Evolutionary conservation across 2,329 filamentous ascomycete genomes (phyloP), one percentile per base, ranked within the genome.

Genomic region (Diaporthe longicolla): DNA sequence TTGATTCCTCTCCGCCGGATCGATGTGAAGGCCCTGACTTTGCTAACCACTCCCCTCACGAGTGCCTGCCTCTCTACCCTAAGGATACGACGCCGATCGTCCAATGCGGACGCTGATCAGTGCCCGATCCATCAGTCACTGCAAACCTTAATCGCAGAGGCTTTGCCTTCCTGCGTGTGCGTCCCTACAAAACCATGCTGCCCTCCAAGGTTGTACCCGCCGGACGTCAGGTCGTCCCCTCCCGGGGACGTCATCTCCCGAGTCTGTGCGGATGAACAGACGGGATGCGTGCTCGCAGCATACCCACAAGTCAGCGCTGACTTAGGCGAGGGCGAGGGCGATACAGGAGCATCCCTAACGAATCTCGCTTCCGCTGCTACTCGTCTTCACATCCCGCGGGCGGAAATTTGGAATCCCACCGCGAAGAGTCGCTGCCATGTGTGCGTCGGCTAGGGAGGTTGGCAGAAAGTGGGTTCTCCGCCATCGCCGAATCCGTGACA

Each of bases 161-260:
- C 48, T 40, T 40, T 8, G 63, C 63, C 32, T 4, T 68, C 48
- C 63, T 54, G 48, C 63, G 11, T 26, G 37, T 54, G 32, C 48
- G 8, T 40, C n/a, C 63, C 32, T 48, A 45, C 17, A 45, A 54
- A 54, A 68, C 32, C 32, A 54, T 54, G 63, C 32, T 54, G 15
- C n/a, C n/a, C 48, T 68, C 63, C 63, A 68, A 54, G 63, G 45
- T 68, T 68, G 63, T 68, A 40, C 63, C 63, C 63, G 63, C 48
- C n/a, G 63, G 52, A 54, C 48, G 26, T 54, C 63, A 68, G 37
- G 63, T n/a, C 63, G 48, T 52, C 63, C 63, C 63, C 63, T 68
- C 63, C 63, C 63, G 63, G 63, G 63, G 63, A 68, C 63, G 63
- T 68, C 63, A 68, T 68, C 48, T 68, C 32, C 63, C 32, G 63